Evolutionary conservation across 768 basidiomycete species (phyloP).

Genomic region (Dioszegia hungarica): DNA sequence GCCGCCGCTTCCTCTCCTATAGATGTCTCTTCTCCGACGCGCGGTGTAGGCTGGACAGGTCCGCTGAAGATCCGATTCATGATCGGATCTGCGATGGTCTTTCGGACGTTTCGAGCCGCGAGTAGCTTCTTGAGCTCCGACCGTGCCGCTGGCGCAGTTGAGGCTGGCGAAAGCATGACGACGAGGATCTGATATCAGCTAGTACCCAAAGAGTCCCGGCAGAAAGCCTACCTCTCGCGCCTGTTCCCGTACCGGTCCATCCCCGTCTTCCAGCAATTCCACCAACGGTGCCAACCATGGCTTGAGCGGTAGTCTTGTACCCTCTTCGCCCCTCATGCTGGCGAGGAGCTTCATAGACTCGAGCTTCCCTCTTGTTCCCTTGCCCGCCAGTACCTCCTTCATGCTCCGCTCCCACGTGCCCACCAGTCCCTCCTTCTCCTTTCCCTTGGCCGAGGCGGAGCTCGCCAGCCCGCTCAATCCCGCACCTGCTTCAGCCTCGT

Average conservation of each 20-base stretch:
- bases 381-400: constrained; percentile 29
- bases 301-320: constrained; percentile 28
- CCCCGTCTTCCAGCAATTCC: constrained; percentile 80
- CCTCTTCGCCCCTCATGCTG: constrained; percentile 22
- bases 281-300: constrained; percentile 76
- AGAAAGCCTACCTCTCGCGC: constrained; percentile 53
- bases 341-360: constrained; percentile 37
- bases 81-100: constrained; percentile 77
- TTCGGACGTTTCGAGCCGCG: constrained; percentile 69
- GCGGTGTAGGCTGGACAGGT: not conserved
- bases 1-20: not conserved
- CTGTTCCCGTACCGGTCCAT: constrained; percentile 81
- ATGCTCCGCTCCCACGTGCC: constrained; percentile 36
- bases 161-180: constrained; percentile 76
- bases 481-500: constrained; percentile 32
- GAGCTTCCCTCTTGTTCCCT: constrained; percentile 38
- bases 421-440: constrained; percentile 37
- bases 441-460: constrained; percentile 26
- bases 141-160: constrained; percentile 77
- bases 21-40: not conserved
- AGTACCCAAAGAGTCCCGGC: not conserved
- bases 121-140: constrained; percentile 92
- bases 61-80: constrained; percentile 49
- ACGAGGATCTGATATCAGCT: constrained; percentile 57
- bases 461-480: not conserved